Base-by-base conservation (phyloP, 164 flowering plant genomes). In the Warburgia ugandensis region DNA sequence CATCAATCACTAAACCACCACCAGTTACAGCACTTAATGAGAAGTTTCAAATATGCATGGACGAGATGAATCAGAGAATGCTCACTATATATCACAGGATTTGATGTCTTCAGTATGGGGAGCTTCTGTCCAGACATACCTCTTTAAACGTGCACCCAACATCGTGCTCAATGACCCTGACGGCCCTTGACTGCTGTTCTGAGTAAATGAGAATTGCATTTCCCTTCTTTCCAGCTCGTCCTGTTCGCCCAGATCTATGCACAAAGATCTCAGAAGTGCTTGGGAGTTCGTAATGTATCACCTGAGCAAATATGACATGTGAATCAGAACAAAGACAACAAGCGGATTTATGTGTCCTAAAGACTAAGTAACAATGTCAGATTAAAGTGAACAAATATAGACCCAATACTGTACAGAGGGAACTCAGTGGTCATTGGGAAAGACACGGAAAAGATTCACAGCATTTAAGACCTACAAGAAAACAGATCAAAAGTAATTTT, bases 221-320 rank as follows among this genome's bases (percentile, higher is more conserved):
- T 55, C 97, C 97, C 60, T 79, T 91, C 77, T 81, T 91, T 51
- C 97, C 97, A 48, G 96, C 94, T 48, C 97, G 97, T 8, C 97
- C 97, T 44, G 97, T 91, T 53, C 97, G 79, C 29, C 97, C 97
- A 54, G 96, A 80, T 25, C 97, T 77, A 71, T 91, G 97, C 61
- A 91, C 94, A 72, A 90, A 86, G 25, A 79, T 78, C 62, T 90
- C 96, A 23, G 96, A 77, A 19, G 73, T 53, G 69, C 50, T 79
- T 47, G 94, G 96, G 57, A 83, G 72, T 63, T 87, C 97, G 63
- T 72, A 91, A 70, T 90, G 96, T 50, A 91, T 71, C 11, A 86
- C 65, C 96, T 89, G 63, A 22, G n/a, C 42, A 61, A 28, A 50
- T 48, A 41, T 23, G 8, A 42, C 25, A 10, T 26, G 2, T n/a